These are phyloP conservation scores for Pseudocercospora macadamiae DNA, from an alignment of 2,329 filamentous ascomycete species.

Conservation along the genomic window DNA sequence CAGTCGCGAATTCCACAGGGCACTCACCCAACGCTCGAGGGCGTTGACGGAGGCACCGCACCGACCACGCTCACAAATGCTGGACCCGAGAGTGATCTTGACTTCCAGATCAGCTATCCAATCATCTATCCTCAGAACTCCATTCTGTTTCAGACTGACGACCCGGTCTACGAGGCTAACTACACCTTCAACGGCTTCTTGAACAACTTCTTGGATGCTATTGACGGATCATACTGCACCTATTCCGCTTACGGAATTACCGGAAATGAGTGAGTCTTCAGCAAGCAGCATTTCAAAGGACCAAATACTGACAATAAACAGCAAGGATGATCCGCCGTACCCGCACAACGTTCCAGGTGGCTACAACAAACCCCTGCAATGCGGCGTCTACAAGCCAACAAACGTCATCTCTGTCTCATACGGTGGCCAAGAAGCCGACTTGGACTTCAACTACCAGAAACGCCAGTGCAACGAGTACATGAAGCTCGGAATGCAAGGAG, in stretches of 20 bases:
- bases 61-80: constrained; percentile 48
- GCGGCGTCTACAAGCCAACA: constrained; percentile 54
- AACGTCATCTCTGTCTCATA: constrained; percentile 65
- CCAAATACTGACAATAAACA: neutral
- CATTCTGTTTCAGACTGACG: constrained; percentile 54
- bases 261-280: constrained; percentile 44
- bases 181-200: constrained; percentile 41
- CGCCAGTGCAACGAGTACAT: constrained; percentile 50
- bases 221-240: constrained; percentile 59
- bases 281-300: neutral
- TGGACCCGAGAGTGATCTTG: constrained; percentile 52
- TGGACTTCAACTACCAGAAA: constrained; percentile 59
- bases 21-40: constrained; percentile 33
- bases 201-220: constrained; percentile 50
- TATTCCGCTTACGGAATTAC: constrained; percentile 41
- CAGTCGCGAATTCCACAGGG: constrained; percentile 32
- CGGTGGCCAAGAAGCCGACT: constrained; percentile 57
- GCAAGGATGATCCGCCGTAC: constrained; percentile 51
- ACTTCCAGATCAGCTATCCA: constrained; percentile 54
- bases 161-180: constrained; percentile 39
- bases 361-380: constrained; percentile 52
- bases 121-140: constrained; percentile 57
- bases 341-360: constrained; percentile 35
- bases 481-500: constrained; percentile 55
- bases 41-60: constrained; percentile 29